Evolutionary conservation across 2,329 filamentous ascomycete species (phyloP), one percentile per base, ranked within the genome.

Genomic region (Talaromyces sp.): DNA sequence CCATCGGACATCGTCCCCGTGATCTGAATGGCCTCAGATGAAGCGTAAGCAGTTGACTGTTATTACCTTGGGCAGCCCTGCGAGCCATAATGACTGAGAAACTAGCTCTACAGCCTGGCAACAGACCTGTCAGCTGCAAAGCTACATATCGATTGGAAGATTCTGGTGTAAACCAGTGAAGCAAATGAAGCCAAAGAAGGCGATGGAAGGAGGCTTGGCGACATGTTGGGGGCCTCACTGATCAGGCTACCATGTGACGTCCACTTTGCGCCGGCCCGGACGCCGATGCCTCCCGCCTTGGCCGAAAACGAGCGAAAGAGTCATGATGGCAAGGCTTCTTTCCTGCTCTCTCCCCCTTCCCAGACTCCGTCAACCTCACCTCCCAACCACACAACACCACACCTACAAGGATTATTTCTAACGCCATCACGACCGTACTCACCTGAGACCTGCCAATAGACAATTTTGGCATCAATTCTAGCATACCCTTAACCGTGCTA

Each of bases 241-340:
- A 50, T 63, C 56, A 63, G 61, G 61, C 61, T 42, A 25, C 61
- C n/a, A 54, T 46, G 56, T 60, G 61, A 63, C 39, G 61, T 63
- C 39, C 31, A 16, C 40, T 63, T 63, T 46, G 46, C 52, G 25
- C 37, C 56, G 61, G 61, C 14, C 46, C 56, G 48, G 39, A 44
- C 46, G 46, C 59, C 59, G 50, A 46, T 37, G 42, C 18, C 54
- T 37, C 44, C 60, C 50, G 40, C 50, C 18, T 44, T 42, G 28
- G 18, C 61, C 56, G 61, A 59, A 63, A 58, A 48, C 50, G 50
- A 54, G 23, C 48, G 48, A 52, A n/a, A 35, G 56, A 59, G 56
- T 54, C 59, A 61, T 31, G 46, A 61, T 61, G 58, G 58, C 59
- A 56, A 55, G 48, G 31, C n/a, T 2, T 11, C 28, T 6, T 18